These are phyloP conservation scores for Beauveria scarabaeidicola DNA, from an alignment of 2,329 filamentous ascomycete species.

Conservation along the genomic window DNA sequence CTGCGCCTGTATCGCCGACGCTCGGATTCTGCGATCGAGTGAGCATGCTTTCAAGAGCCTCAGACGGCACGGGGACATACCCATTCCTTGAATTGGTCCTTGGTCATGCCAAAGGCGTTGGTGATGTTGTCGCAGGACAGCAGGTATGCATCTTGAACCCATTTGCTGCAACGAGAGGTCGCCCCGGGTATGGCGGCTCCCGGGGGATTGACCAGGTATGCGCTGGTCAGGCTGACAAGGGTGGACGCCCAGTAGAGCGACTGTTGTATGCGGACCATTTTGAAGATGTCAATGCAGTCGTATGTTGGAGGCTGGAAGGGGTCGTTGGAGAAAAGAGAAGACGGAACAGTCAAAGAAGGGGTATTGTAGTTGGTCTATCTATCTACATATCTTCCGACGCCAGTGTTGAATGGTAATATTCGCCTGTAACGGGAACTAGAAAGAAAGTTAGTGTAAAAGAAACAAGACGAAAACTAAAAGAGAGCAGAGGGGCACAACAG, in stretches of 20 bases:
- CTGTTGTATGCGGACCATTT: background rate
- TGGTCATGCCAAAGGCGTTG: background rate
- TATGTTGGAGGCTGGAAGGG: too few species aligned
- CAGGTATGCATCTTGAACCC: background rate
- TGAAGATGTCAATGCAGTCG: background rate
- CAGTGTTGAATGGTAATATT: background rate
- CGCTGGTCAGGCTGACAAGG: background rate
- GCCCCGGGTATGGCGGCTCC: background rate
- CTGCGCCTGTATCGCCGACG: background rate
- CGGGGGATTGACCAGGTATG: background rate
- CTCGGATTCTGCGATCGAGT: background rate
- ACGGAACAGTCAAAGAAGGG: background rate
- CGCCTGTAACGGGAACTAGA: background rate
- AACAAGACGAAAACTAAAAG: background rate
- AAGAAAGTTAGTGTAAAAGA: background rate
- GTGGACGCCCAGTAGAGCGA: background rate
- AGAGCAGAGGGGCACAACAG: background rate
- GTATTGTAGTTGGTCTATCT: background rate
- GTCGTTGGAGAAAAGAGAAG: background rate
- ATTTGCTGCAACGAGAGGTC: background rate
- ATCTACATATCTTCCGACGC: background rate
- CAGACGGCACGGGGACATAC: background rate
- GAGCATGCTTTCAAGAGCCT: background rate
- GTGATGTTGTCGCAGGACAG: background rate
- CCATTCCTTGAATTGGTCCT: background rate